phyloP scores from a whole-genome alignment of 139 green algal genomes.

The Marvania coccoides region DNA sequence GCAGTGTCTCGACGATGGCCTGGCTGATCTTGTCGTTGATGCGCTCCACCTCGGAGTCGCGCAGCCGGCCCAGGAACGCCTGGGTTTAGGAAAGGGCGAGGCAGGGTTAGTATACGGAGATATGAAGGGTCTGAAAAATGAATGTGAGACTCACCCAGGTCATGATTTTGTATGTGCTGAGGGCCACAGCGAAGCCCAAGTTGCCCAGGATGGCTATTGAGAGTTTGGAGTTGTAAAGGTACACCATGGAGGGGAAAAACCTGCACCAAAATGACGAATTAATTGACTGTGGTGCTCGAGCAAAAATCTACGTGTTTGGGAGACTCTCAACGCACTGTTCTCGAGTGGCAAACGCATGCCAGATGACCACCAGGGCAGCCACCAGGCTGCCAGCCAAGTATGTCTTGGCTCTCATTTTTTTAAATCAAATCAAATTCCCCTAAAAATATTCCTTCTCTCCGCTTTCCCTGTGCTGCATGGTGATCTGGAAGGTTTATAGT shows the following conservation, averaged over 20 bases:
- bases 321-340: neutral
- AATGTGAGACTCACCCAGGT: constrained; percentile 47
- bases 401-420: no score
- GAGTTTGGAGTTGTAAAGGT: constrained; percentile 90
- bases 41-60: constrained; percentile 90
- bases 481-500: no score
- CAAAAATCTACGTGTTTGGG: neutral
- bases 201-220: constrained; percentile 45
- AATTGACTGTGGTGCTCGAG: neutral
- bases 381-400: constrained; percentile 53
- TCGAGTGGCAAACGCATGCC: constrained; percentile 71
- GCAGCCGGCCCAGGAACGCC: constrained; percentile 86
- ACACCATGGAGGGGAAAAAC: constrained; percentile 89
- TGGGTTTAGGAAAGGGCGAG: constrained; percentile 16
- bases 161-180: constrained; percentile 64
- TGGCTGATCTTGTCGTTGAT: constrained; percentile 76
- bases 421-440: no score
- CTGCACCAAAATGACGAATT: constrained; percentile 31
- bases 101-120: neutral
- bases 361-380: constrained; percentile 57
- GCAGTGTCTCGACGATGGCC: constrained; percentile 92
- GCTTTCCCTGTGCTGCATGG: neutral
- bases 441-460: neutral
- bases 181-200: constrained; percentile 70
- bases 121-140: neutral